Conservation (phyloP, 768 basidiomycete species). For the Leccinellum rugosiceps region DNA sequence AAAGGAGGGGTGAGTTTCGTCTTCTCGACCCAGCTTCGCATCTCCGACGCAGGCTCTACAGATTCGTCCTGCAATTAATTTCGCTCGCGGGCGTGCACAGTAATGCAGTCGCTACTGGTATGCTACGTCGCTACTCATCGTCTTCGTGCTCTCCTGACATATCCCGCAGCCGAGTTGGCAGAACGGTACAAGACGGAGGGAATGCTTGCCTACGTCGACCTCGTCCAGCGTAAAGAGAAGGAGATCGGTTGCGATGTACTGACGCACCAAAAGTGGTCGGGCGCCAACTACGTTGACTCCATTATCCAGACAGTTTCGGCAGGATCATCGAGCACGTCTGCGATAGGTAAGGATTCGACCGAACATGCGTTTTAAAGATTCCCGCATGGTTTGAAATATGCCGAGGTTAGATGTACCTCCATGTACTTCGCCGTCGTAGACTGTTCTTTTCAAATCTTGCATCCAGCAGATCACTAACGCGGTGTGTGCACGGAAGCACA, state of each 20-base stretch:
- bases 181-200: conserved; percentile 79
- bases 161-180: conserved; percentile 66
- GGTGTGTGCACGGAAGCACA: background rate
- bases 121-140: conserved; percentile 32
- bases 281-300: conserved; percentile 86
- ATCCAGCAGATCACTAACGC: conserved; percentile 1
- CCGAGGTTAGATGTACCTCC: background rate
- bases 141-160: conserved; percentile 3
- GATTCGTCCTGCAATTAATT: conserved; percentile 85
- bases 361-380: conserved; percentile 70
- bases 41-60: conserved; percentile 26
- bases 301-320: conserved; percentile 82
- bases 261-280: conserved; percentile 96
- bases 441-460: background rate
- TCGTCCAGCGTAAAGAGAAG: conserved; percentile 85
- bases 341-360: conserved; percentile 84
- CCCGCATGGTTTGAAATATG: background rate
- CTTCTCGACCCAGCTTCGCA: background rate
- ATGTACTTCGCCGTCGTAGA: background rate
- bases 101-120: conserved; percentile 75
- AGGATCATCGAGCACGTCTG: conserved; percentile 84
- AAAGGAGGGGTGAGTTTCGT: conserved; percentile 66
- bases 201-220: conserved; percentile 90
- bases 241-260: conserved; percentile 87
- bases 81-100: conserved; percentile 90